Evolutionary conservation across 23 red algal species (phyloP).

Genomic region (Chondrus crispus): DNA sequence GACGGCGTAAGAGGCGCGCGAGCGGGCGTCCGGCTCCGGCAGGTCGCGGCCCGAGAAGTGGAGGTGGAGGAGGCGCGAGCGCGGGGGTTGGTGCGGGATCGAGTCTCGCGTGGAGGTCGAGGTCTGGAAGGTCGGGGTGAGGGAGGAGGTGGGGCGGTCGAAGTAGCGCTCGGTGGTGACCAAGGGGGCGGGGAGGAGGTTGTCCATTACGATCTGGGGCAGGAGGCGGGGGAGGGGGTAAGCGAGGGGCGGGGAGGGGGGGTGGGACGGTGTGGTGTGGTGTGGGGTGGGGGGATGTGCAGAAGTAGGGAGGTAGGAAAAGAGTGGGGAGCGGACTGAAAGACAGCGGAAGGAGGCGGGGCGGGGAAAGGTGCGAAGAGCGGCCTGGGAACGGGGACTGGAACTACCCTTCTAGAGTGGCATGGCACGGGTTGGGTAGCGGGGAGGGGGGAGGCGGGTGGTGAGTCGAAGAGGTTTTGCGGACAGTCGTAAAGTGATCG

Average conservation of each 20-base stretch:
- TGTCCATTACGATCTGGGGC: no score
- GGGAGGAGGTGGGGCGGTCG: not conserved
- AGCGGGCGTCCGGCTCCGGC: slow-evolving; percentile 40
- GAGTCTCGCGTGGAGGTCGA: not conserved
- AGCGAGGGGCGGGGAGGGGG: not conserved
- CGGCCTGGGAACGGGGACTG: no score
- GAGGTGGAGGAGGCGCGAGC: not conserved
- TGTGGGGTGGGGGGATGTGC: not conserved
- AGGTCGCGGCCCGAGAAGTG: slow-evolving; percentile 17
- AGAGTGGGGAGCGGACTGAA: not conserved
- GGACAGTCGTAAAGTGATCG: no score
- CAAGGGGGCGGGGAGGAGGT: no score
- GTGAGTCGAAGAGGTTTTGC: no score
- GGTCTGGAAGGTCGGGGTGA: not conserved
- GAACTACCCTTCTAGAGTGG: no score
- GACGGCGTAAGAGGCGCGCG: slow-evolving; percentile 33
- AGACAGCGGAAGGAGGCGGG: not conserved
- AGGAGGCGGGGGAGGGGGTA: not conserved
- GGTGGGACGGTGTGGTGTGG: not conserved
- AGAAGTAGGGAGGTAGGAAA: not conserved
- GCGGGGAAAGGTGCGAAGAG: not conserved
- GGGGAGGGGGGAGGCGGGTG: no score
- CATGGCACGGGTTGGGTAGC: no score
- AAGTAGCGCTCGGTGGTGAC: not conserved
- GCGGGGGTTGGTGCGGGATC: not conserved